Conservation (phyloP, 2,329 filamentous ascomycete species). For the Periconia digitata region DNA sequence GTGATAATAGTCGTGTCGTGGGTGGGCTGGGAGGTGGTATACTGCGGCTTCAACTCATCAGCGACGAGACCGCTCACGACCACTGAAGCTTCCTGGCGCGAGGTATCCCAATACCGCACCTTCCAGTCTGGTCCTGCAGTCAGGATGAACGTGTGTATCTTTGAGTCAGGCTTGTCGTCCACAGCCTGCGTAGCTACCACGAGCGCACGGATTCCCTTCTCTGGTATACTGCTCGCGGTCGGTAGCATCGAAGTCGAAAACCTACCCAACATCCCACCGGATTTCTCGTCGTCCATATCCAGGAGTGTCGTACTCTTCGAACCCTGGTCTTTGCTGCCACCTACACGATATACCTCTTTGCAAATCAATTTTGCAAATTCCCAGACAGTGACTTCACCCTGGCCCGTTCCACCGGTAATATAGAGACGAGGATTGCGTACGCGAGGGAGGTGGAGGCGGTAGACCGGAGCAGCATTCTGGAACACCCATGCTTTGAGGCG, state of each 20-base stretch:
- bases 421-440: slow-evolving; percentile 78
- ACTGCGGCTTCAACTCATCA: slow-evolving; percentile 74
- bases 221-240: slow-evolving; percentile 54
- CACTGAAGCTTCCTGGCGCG: slow-evolving; percentile 73
- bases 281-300: slow-evolving; percentile 84
- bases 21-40: slow-evolving; percentile 45
- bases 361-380: slow-evolving; percentile 89
- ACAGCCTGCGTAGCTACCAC: slow-evolving; percentile 69
- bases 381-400: slow-evolving; percentile 92
- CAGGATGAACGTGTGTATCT: slow-evolving; percentile 75
- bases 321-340: slow-evolving; percentile 38
- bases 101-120: slow-evolving; percentile 90
- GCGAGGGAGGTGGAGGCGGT: slow-evolving; percentile 66
- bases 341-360: slow-evolving; percentile 79
- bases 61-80: slow-evolving; percentile 76
- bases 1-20: slow-evolving; percentile 46
- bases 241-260: slow-evolving; percentile 70
- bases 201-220: slow-evolving; percentile 74
- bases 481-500: slow-evolving; percentile 87
- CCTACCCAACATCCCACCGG: slow-evolving; percentile 81
- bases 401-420: slow-evolving; percentile 81
- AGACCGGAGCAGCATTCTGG: slow-evolving; percentile 76
- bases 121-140: slow-evolving; percentile 88
- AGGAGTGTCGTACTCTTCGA: slow-evolving; percentile 68
- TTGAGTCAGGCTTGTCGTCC: slow-evolving; percentile 69